Evolutionary conservation across 179 eudicot species (phyloP).

Genomic region (Sideroxylon spinosum): DNA sequence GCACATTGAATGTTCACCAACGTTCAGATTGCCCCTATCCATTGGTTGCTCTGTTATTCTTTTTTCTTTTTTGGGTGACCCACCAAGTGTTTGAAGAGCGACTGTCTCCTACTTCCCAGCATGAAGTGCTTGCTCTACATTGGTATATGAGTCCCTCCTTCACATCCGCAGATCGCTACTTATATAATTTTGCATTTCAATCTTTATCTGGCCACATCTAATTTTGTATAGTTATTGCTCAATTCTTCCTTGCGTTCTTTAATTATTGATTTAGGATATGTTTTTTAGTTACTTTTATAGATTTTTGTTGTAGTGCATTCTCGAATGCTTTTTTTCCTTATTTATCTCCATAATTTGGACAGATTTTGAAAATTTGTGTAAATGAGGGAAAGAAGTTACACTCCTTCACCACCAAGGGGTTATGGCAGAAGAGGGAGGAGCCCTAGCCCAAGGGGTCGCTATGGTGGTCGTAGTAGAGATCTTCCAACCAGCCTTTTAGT

Average conservation of each 20-base stretch:
- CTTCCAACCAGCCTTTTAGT: slow-evolving; percentile 76
- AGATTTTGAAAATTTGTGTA: neutral
- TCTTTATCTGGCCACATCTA: too few species aligned
- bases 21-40: too few species aligned
- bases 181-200: too few species aligned
- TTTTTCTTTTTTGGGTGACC: too few species aligned
- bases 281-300: neutral
- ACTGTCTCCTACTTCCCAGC: too few species aligned
- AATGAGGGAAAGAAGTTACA: slow-evolving; percentile 67
- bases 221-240: neutral
- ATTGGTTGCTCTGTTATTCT: too few species aligned
- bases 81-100: too few species aligned
- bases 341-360: neutral
- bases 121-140: too few species aligned
- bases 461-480: slow-evolving; percentile 50
- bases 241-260: neutral
- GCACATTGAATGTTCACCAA: too few species aligned
- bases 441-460: slow-evolving; percentile 68
- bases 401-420: slow-evolving; percentile 81
- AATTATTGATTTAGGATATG: neutral
- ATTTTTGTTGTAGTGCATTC: neutral
- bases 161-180: too few species aligned
- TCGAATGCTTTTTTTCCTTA: neutral
- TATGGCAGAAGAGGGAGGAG: slow-evolving; percentile 74
- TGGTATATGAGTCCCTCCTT: too few species aligned